Evolutionary conservation across 2,329 filamentous ascomycete species (phyloP), one percentile per base, ranked within the genome.

Genomic region (Lasiodiplodia citricola): DNA sequence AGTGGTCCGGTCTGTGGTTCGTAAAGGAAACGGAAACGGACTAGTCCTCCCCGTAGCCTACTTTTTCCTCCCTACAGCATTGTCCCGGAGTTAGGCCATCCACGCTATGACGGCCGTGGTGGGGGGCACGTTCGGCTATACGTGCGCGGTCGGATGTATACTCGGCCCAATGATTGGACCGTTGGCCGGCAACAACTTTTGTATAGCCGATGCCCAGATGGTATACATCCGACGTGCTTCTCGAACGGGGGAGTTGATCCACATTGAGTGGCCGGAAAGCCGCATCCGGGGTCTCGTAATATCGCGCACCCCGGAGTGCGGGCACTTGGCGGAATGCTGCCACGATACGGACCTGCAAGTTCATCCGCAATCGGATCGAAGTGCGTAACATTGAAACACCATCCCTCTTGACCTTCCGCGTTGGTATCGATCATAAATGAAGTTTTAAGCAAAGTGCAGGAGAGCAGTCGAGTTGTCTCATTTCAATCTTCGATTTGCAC

Each of bases 131-230:
- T 50, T 62, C 58, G 58, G 58, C 58, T 62, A 51, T 62, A 62
- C 41, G 31, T 21, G 8, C 28, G 11, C 18, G 58, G 41, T 51
- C 58, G 58, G 58, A 62, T 62, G 50, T 62, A 62, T 51, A 37
- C 18, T 16, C 14, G 2, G 16, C 11, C 58, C 0, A 35, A 37
- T 62, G 41, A 62, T 62, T 62, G 58, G 58, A 35, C 58, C 4
- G 16, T 23, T 11, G 23, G 31, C 35, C 25, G 8, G 8, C 25
- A 28, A 10, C 10, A 25, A 35, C 5, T 18, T 31, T 18, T 62
- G 14, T 62, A 62, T 37, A 62, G 58, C 58, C 58, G 58, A 62
- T 7, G 13, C 25, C 8, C n/a, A 37, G 16, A 14, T 37, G 16
- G 2, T 51, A 21, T 62, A 62, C 31, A 62, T 62, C 58, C 58